Percentiles rank a stretch among this genome's conserved stretches.
phyloP scores from a whole-genome alignment of 768 basidiomycete species.

The Daedaleopsis sinensis region DNA sequence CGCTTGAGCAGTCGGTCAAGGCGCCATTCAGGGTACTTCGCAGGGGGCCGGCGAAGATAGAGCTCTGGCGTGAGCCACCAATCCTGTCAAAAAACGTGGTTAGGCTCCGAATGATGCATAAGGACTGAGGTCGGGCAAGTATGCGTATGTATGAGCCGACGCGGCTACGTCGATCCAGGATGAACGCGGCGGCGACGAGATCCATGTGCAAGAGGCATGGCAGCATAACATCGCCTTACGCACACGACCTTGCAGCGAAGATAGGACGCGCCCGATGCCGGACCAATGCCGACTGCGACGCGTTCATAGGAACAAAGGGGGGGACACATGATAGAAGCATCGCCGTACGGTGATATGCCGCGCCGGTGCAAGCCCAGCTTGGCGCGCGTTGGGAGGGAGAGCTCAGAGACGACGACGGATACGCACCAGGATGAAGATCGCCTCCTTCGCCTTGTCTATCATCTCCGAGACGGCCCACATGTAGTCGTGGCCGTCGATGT shows the following conservation, averaged over 20 bases:
- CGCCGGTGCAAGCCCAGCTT: neutral
- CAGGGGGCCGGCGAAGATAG: conserved; percentile 91
- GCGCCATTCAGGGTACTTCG: conserved; percentile 83
- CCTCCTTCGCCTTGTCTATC: conserved; percentile 79
- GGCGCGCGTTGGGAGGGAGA: neutral
- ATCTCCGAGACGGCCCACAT: conserved; percentile 94
- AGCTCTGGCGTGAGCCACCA: conserved; percentile 97
- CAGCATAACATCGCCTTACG: too few relatives aligned
- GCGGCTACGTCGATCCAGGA: neutral
- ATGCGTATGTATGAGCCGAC: neutral
- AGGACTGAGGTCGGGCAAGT: neutral
- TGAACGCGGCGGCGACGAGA: neutral
- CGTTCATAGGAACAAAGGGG: neutral
- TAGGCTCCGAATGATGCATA: neutral
- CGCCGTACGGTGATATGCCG: neutral
- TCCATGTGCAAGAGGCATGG: too few relatives aligned
- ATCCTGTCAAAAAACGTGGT: conserved; percentile 45
- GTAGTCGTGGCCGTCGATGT: conserved; percentile 95
- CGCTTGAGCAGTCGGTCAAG: conserved; percentile 83
- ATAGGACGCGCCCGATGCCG: neutral
- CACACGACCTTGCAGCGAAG: neutral
- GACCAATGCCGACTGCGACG: neutral
- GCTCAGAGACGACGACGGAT: neutral
- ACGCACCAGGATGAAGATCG: conserved; percentile 83
- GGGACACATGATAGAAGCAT: neutral